Conservation (phyloP, 2,329 filamentous ascomycete genomes). For the Hyphodiscus sp. region DNA sequence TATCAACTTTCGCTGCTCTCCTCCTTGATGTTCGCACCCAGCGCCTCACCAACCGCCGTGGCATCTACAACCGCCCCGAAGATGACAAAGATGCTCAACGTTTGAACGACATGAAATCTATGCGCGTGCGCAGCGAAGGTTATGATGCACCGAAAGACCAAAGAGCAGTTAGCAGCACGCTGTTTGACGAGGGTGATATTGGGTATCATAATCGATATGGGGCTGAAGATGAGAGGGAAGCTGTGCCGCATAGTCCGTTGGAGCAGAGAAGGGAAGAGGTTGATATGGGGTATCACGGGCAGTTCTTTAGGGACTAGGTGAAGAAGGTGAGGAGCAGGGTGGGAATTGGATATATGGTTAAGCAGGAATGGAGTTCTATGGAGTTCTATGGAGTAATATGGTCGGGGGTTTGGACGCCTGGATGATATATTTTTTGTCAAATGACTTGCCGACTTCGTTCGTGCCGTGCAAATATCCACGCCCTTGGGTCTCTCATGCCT, state of each 20-base stretch:
- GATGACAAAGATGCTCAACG: slow-evolving; percentile 22
- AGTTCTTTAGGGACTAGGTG: slow-evolving; percentile 2
- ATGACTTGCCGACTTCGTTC: not conserved
- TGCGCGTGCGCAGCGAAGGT: slow-evolving; percentile 8
- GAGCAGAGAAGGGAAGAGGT: not conserved
- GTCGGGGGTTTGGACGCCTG: no score
- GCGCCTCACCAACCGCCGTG: slow-evolving; percentile 12
- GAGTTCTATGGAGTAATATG: no score
- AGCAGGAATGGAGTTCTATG: not conserved
- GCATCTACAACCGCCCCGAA: slow-evolving; percentile 22
- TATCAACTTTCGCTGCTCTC: slow-evolving; percentile 22
- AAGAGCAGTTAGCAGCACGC: not conserved
- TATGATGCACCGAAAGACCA: slow-evolving; percentile 16
- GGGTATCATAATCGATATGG: slow-evolving; percentile 25
- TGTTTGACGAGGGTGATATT: slow-evolving; percentile 17
- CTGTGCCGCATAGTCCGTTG: slow-evolving; percentile 9
- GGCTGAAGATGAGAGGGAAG: slow-evolving; percentile 6
- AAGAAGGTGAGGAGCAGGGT: not conserved
- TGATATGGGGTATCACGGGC: slow-evolving; percentile 10
- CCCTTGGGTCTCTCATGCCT: not conserved
- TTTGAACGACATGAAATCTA: slow-evolving; percentile 15
- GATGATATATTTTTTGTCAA: not conserved
- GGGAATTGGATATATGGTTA: not conserved
- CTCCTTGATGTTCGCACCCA: slow-evolving; percentile 22
- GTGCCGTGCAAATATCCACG: not conserved